Evolutionary conservation across 2,329 filamentous ascomycete species (phyloP), one percentile per base, ranked within the genome.

Genomic region (Curvularia sp.): DNA sequence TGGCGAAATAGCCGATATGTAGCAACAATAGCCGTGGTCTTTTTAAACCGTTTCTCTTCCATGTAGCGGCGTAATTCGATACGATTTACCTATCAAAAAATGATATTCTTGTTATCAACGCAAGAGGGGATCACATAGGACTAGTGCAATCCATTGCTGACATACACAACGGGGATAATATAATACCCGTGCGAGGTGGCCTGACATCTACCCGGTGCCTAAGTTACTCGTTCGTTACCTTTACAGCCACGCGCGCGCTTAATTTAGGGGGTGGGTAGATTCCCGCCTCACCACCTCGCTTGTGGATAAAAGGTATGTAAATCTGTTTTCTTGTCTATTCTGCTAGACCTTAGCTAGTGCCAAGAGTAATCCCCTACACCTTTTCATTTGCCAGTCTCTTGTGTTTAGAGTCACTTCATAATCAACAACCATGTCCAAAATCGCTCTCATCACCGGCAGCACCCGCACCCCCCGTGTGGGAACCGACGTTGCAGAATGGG

Each of bases 341-440:
- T 25, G 32, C 12, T 49, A 38, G 46, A 27, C 19, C 19, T 49
- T 27, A 49, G 12, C 21, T 18, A 49, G 30, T 49, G 30, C 13
- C 30, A 49, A 49, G 46, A 38, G 19, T 19, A 21, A 49, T 49
- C 32, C 5, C 8, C 46, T 38, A 36, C 13, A 38, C 19, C 18
- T 30, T 49, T 38, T 27, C 27, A 42, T 51, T 42, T 42, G 39
- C 49, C 30, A 53, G 12, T 53, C 49, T 53, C 41, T 46, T 28
- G 39, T 46, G 19, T 45, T 46, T 27, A 53, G 39, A 53, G 19
- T 36, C 39, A 53, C 27, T 27, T 4, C 41, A 45, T 28, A 53
- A 53, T 45, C 49, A 53, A 27, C 28, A 46, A 81, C 52, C 18
- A 59, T 59, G 56, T 59, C 41, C 39, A 59, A 48, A 36, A 59